Evolutionary conservation across 1,139 yeast species (phyloP), one percentile per base, ranked within the genome.

Genomic region (Torulaspora globosa): DNA sequence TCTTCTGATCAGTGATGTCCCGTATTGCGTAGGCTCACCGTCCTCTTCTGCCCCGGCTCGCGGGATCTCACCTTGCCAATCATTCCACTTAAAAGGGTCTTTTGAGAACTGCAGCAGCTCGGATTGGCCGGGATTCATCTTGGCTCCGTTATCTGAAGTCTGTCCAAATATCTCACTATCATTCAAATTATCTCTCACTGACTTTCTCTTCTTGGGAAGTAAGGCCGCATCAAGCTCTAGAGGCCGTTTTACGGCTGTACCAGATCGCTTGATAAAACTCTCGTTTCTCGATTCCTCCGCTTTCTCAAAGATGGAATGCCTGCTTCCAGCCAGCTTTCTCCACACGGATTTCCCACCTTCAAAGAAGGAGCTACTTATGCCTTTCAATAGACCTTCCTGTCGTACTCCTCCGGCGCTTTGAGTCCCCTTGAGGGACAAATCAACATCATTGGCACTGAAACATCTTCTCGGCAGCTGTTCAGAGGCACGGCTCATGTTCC

Each of bases 41-140:
- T 21, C 19, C 9, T 34, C 39, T 23, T 38, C 15, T 10, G 49
- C 51, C 26, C 3, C 10, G 3, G 26, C 36, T 14, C 35, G 29
- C 11, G 32, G 29, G 12, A 56, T 50, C 7, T 45, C 44, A 10
- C 44, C 51, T 36, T 54, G 50, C 57, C 57, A 53, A 15, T 51
- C 54, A 47, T 55, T 53, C 65, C 65, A 61, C 9, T 56, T 57
- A 39, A 60, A 59, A 3, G 65, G 65, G 47, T 61, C 65, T 32
- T 49, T 58, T 6, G 56, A 54, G 29, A 59, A 46, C 2, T 45
- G 42, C 9, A 52, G 32, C 21, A 31, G 19, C 5, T 31, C 26
- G 19, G 12, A 28, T 8, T 24, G 33, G 5, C 3, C 27, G 3
- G 12, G 2, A 26, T 29, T 14, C 15, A 21, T 32, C 10, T 45